Conservation (phyloP, 2,329 filamentous ascomycete species). For the Aspergillus brasiliensis region DNA sequence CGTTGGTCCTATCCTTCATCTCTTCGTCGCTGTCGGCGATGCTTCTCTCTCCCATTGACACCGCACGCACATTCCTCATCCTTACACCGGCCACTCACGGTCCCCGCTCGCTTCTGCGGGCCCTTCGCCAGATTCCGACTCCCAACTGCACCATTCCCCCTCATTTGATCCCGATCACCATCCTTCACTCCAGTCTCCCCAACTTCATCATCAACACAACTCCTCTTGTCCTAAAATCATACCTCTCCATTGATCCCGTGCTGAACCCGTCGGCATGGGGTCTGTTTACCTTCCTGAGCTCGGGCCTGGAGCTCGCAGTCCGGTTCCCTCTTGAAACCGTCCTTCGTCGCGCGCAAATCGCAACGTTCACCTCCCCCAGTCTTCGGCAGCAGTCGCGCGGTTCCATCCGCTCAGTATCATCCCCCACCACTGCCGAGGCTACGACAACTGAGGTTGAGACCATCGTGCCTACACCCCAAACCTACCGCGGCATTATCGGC, state of each 20-base stretch:
- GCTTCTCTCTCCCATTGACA: conserved; percentile 81
- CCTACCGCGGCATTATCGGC: conserved; percentile 82
- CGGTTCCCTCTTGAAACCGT: conserved; percentile 92
- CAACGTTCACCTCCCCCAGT: conserved; percentile 64
- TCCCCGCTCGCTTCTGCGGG: conserved; percentile 75
- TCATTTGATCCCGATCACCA: conserved; percentile 75
- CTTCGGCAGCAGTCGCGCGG: conserved; percentile 38
- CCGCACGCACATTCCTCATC: conserved; percentile 84
- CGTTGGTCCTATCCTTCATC: conserved; percentile 70
- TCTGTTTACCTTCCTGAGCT: conserved; percentile 77
- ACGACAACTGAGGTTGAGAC: conserved; percentile 59
- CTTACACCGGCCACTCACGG: conserved; percentile 75
- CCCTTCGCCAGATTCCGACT: conserved; percentile 76
- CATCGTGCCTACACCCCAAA: conserved; percentile 72
- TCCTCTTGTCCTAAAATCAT: conserved; percentile 82
- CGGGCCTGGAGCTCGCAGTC: conserved; percentile 76
- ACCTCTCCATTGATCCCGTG: conserved; percentile 79
- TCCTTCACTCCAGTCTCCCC: conserved; percentile 82
- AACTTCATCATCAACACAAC: conserved; percentile 79
- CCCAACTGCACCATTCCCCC: conserved; percentile 68
- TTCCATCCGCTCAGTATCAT: conserved; percentile 17
- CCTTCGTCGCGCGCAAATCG: conserved; percentile 81
- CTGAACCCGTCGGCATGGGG: conserved; percentile 80
- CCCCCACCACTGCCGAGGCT: conserved; percentile 14
- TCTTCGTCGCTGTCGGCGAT: conserved; percentile 72